Conservation (phyloP, 106 monocot species). For the Agapanthus africanus region DNA sequence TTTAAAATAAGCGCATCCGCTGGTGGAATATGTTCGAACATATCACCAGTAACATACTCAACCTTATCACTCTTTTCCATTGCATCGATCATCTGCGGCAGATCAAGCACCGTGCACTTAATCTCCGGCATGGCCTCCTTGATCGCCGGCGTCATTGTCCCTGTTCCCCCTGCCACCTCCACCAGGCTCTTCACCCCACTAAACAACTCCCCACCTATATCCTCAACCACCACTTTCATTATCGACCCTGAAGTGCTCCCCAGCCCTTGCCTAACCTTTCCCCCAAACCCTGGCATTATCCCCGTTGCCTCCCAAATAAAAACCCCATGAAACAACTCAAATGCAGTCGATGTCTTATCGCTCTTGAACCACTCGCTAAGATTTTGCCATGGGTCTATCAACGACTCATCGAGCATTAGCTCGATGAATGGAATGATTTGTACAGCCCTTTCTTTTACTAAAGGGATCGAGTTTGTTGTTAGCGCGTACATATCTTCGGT, state of each 20-base stretch:
- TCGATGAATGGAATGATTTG: slow-evolving; percentile 15
- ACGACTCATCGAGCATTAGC: slow-evolving; percentile 5
- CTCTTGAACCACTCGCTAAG: slow-evolving; percentile 9
- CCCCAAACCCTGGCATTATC: background rate
- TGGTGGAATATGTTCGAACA: slow-evolving; percentile 23
- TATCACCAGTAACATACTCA: slow-evolving; percentile 23
- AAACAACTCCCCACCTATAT: background rate
- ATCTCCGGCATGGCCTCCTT: slow-evolving; percentile 17
- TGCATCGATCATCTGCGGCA: slow-evolving; percentile 18
- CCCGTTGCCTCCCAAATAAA: slow-evolving; percentile 1
- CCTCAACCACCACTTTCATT: background rate
- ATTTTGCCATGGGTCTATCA: slow-evolving; percentile 1
- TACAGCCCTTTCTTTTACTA: slow-evolving; percentile 1
- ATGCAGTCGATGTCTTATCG: slow-evolving; percentile 1
- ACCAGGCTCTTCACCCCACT: slow-evolving; percentile 6
- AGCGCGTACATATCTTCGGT: slow-evolving; percentile 3
- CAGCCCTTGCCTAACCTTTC: slow-evolving; percentile 7
- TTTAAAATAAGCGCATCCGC: slow-evolving; percentile 27
- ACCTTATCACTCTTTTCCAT: slow-evolving; percentile 5
- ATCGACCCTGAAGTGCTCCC: slow-evolving; percentile 16
- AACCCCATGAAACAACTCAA: slow-evolving; percentile 9
- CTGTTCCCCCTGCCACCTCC: slow-evolving; percentile 23
- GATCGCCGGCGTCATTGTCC: slow-evolving; percentile 2
- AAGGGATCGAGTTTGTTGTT: background rate
- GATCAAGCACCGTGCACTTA: slow-evolving; percentile 19